Conservation (phyloP, 805 yeast genomes). For the Scheffersomyces amazonensis region DNA sequence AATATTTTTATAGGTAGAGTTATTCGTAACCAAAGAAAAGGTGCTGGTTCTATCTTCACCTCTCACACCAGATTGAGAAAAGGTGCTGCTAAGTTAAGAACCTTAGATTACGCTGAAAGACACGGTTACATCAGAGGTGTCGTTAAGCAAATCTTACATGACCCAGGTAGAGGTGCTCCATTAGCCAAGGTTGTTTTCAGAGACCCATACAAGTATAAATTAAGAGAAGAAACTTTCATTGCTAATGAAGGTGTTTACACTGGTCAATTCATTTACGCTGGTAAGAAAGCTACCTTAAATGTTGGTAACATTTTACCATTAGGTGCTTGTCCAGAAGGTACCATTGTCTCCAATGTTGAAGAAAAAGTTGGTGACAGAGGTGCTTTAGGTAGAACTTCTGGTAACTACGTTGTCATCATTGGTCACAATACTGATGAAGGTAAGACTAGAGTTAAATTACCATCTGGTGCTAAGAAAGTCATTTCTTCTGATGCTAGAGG, state of each 20-base stretch:
- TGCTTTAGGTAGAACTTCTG: constrained; percentile 99
- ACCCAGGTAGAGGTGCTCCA: constrained; percentile 99
- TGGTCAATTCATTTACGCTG: constrained; percentile 98
- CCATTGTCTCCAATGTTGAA: constrained; percentile 97
- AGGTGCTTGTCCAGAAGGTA: constrained; percentile 98
- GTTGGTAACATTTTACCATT: constrained; percentile 97
- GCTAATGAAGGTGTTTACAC: constrained; percentile 99
- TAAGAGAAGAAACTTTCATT: constrained; percentile 97
- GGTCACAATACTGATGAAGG: constrained; percentile 99
- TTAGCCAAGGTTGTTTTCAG: constrained; percentile 98
- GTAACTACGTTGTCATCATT: constrained; percentile 97
- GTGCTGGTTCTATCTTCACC: constrained; percentile 99
- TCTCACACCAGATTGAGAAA: constrained; percentile 99
- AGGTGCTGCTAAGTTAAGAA: constrained; percentile 99
- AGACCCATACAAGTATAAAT: constrained; percentile 98
- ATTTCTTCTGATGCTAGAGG: constrained; percentile 97
- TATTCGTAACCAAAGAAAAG: constrained; percentile 99
- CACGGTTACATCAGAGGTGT: constrained; percentile 99
- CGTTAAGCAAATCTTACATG: constrained; percentile 98
- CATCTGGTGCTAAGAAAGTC: constrained; percentile 98
- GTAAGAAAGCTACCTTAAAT: constrained; percentile 96
- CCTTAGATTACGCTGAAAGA: constrained; percentile 98
- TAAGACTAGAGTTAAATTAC: constrained; percentile 98
- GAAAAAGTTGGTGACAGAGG: constrained; percentile 99
- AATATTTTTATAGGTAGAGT: constrained; percentile 75